These are phyloP conservation scores for Choiromyces venosus DNA, from an alignment of 495 filamentous ascomycete genomes.

Conservation along the genomic window DNA sequence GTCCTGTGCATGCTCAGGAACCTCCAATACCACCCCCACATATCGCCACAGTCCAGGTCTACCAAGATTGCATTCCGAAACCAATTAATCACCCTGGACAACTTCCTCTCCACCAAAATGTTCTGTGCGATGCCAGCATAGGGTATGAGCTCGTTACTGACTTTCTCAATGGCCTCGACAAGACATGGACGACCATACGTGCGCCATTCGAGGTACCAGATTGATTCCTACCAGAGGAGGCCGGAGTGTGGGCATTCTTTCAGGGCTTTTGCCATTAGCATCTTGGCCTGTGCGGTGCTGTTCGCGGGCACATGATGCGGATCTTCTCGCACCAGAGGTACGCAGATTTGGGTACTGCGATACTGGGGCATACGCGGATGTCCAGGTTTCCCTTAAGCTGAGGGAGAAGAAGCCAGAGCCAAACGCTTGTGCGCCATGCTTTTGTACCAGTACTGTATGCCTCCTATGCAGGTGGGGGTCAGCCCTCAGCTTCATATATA, in stretches of 20 bases:
- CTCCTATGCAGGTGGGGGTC: too few relatives aligned
- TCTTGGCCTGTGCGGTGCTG: constrained; percentile 75
- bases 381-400: too few relatives aligned
- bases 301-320: constrained; percentile 82
- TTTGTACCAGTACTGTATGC: too few relatives aligned
- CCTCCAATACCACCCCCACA: constrained; percentile 97
- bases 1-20: constrained; percentile 87
- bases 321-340: constrained; percentile 88
- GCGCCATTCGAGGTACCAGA: too few relatives aligned
- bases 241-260: too few relatives aligned
- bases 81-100: constrained; percentile 91
- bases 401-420: too few relatives aligned
- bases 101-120: too few relatives aligned
- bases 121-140: too few relatives aligned
- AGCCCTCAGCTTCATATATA: too few relatives aligned
- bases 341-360: constrained; percentile 76
- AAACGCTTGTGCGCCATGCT: too few relatives aligned
- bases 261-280: constrained; percentile 82
- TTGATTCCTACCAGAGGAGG: too few relatives aligned
- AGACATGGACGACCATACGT: constrained; percentile 84
- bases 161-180: constrained; percentile 91
- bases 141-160: constrained; percentile 80
- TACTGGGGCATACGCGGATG: constrained; percentile 82
- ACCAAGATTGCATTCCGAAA: constrained; percentile 89
- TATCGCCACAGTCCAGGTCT: constrained; percentile 80